Conservation (phyloP, 371 early-diverging fungal species). For the Chytridiales sp. region DNA sequence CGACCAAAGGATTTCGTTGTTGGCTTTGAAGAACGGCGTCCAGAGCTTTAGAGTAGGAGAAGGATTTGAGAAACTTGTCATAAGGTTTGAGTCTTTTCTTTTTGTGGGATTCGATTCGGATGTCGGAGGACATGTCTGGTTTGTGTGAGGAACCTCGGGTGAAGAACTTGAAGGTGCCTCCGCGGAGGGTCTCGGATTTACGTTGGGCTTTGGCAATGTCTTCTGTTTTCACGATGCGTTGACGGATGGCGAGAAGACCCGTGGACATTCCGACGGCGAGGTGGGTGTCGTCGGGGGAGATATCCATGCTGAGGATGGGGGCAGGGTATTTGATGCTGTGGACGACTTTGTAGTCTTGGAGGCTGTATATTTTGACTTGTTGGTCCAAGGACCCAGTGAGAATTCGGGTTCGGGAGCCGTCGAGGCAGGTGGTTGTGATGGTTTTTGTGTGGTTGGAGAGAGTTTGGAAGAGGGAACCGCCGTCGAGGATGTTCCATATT, state of each 20-base stretch:
- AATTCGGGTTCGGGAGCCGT: conserved; percentile 71
- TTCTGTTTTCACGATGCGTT: conserved; percentile 57
- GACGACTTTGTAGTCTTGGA: conserved; percentile 80
- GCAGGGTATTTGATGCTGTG: conserved; percentile 87
- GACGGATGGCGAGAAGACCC: conserved; percentile 84
- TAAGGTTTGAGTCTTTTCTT: conserved; percentile 74
- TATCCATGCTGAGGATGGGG: conserved; percentile 69
- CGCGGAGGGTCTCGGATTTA: conserved; percentile 10
- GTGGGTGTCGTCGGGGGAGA: conserved; percentile 85
- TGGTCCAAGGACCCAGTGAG: conserved; percentile 92
- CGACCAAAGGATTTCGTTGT: conserved; percentile 13
- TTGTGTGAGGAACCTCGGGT: conserved; percentile 58
- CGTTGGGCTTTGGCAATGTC: conserved; percentile 26
- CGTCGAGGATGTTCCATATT: conserved; percentile 84
- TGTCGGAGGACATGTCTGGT: no score
- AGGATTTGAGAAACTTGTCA: conserved; percentile 75
- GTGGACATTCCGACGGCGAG: conserved; percentile 91
- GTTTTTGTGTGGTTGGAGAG: conserved; percentile 93
- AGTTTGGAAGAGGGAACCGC: conserved; percentile 71
- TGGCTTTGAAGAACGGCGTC: conserved; percentile 58
- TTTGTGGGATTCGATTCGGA: conserved; percentile 68
- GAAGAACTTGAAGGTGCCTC: conserved; percentile 63
- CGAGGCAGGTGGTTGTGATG: conserved; percentile 82
- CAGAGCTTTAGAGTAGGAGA: conserved; percentile 85
- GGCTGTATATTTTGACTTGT: conserved; percentile 89